Percentiles rank a stretch among this genome's conserved stretches.
Evolutionary conservation across 305 asterid species (phyloP).

Genomic region (Fraxinus velutina): DNA sequence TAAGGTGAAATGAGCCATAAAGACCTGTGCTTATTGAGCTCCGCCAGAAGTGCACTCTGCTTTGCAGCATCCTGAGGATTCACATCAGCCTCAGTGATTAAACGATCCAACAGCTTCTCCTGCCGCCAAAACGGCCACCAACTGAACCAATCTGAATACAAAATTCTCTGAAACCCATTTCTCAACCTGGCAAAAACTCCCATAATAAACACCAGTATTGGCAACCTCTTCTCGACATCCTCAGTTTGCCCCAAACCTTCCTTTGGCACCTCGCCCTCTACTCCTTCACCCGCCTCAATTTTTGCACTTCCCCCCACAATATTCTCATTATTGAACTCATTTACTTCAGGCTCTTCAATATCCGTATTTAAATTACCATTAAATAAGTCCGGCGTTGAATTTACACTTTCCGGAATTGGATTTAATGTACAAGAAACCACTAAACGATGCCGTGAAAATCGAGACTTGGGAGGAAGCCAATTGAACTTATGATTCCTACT

Average conservation of each 20-base stretch:
- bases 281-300: constrained; percentile 18
- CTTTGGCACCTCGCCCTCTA: constrained; percentile 31
- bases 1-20: background rate
- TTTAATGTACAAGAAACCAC: constrained; percentile 46
- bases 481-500: constrained; percentile 21
- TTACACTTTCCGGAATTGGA: constrained; percentile 34
- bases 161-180: constrained; percentile 48
- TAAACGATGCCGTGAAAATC: constrained; percentile 44
- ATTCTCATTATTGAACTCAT: constrained; percentile 25
- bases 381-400: constrained; percentile 31
- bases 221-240: constrained; percentile 44
- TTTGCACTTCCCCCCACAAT: constrained; percentile 19
- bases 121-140: constrained; percentile 89
- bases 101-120: constrained; percentile 69
- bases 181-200: constrained; percentile 55
- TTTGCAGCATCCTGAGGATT: constrained; percentile 68
- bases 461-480: constrained; percentile 27
- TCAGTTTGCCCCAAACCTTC: constrained; percentile 22
- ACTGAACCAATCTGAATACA: constrained; percentile 58
- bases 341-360: constrained; percentile 24
- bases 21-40: constrained; percentile 87
- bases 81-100: constrained; percentile 80
- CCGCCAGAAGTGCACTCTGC: constrained; percentile 72
- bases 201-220: constrained; percentile 55
- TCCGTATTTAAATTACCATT: constrained; percentile 20